Evolutionary conservation across 345 rosid species (phyloP).

Genomic region (Physaria fendleri): DNA sequence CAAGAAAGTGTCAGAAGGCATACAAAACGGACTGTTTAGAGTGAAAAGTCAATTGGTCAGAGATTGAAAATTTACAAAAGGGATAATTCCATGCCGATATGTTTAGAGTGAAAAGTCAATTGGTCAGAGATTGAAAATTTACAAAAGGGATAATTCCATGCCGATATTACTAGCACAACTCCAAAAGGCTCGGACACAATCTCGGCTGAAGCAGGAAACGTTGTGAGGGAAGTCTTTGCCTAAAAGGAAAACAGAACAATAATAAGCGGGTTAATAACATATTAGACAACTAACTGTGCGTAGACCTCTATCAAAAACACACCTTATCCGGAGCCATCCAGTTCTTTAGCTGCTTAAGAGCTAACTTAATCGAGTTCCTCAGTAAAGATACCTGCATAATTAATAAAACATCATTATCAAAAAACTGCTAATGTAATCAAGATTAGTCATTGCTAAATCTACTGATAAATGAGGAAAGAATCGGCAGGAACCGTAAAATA

Average conservation of each 20-base stretch:
- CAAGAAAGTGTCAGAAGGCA: not conserved
- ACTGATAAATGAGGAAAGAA: not conserved
- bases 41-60: not conserved
- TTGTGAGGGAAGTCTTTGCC: slow-evolving; percentile 73
- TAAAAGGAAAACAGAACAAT: slow-evolving; percentile 17
- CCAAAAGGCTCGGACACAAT: slow-evolving; percentile 90
- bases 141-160: no score
- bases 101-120: not conserved
- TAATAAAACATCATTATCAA: not conserved
- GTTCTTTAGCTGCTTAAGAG: slow-evolving; percentile 56
- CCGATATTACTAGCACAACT: slow-evolving; percentile 62
- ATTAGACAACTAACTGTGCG: not conserved
- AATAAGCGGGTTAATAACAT: not conserved
- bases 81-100: slow-evolving; percentile 99
- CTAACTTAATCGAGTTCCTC: slow-evolving; percentile 49
- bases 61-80: slow-evolving; percentile 45
- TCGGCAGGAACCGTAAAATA: not conserved
- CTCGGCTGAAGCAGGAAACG: slow-evolving; percentile 92
- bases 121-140: no score
- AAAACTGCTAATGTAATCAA: not conserved
- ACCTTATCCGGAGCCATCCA: slow-evolving; percentile 93
- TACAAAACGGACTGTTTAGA: not conserved
- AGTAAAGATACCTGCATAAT: slow-evolving; percentile 52
- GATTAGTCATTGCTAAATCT: not conserved
- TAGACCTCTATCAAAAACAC: not conserved